These are phyloP conservation scores for Globisporangium cystogenes DNA, from an alignment of 352 stramenopile genomes.

Conservation along the genomic window DNA sequence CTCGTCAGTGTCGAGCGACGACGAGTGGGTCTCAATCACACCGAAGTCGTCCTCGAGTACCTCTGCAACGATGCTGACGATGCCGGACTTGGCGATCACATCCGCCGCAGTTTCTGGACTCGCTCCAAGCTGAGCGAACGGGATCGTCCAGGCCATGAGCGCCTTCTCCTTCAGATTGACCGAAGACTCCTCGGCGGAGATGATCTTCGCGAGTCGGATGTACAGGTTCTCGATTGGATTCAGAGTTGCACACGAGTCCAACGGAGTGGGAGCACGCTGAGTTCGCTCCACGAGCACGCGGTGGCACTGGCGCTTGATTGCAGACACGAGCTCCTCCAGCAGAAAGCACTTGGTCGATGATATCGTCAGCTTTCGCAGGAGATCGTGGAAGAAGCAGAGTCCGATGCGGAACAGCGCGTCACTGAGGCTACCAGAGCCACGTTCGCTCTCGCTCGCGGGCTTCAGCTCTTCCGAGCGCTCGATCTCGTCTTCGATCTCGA, in stretches of 20 bases:
- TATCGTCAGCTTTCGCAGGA: constrained; percentile 46
- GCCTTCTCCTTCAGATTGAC: constrained; percentile 37
- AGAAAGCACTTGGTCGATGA: constrained; percentile 34
- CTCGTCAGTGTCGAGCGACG: background rate
- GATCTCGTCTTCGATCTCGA: constrained; percentile 51
- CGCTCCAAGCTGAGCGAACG: constrained; percentile 3
- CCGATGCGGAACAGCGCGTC: constrained; percentile 20
- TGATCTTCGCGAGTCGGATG: constrained; percentile 32
- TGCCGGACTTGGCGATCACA: constrained; percentile 15
- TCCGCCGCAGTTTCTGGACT: constrained; percentile 3
- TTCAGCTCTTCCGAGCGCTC: background rate
- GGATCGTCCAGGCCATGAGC: constrained; percentile 30
- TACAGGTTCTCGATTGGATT: constrained; percentile 52
- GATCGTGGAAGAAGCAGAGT: constrained; percentile 41
- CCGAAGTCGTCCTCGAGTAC: constrained; percentile 4
- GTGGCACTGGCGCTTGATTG: background rate
- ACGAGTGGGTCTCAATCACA: background rate
- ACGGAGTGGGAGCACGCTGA: background rate
- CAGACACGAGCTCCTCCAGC: constrained; percentile 21
- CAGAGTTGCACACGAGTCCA: background rate
- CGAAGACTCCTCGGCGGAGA: constrained; percentile 31
- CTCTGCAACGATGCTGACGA: constrained; percentile 10
- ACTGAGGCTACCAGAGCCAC: constrained; percentile 9
- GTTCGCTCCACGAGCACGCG: background rate
- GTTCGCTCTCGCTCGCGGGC: background rate